Conservation (phyloP, 2,329 filamentous ascomycete genomes). For the Ophiostoma tasmaniense region DNA sequence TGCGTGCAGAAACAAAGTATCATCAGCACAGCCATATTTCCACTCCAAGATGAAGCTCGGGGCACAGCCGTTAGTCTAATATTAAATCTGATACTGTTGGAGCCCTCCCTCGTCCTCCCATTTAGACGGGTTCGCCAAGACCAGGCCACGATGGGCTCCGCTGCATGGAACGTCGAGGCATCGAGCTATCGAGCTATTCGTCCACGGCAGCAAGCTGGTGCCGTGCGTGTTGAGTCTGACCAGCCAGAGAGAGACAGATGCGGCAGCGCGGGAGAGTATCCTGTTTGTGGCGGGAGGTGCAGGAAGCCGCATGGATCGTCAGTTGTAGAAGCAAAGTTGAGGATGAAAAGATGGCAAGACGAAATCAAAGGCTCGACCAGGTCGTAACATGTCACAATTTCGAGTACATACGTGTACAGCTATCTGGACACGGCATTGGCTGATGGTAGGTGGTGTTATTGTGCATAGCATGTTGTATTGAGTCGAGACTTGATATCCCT, state of each 20-base stretch:
- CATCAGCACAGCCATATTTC: not conserved
- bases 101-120: slow-evolving; percentile 10
- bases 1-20: not conserved
- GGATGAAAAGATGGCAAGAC: not conserved
- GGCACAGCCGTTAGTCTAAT: not conserved
- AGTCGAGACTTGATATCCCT: not conserved
- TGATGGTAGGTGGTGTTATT: not conserved
- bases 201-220: not conserved
- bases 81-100: not conserved
- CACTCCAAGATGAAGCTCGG: not conserved
- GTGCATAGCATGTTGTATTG: not conserved
- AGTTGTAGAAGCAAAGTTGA: not conserved
- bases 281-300: not conserved
- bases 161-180: slow-evolving; percentile 12
- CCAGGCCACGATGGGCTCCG: slow-evolving; percentile 9
- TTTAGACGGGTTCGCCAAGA: slow-evolving; percentile 10
- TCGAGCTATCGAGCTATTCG: not conserved
- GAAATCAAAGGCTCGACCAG: not conserved
- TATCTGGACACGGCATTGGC: not conserved
- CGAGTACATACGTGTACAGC: not conserved
- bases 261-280: not conserved
- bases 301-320: not conserved
- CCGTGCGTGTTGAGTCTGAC: not conserved
- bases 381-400: not conserved
- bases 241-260: not conserved